Evolutionary conservation across 495 filamentous ascomycete species (phyloP).

Genomic region (Penicillium paxilli): DNA sequence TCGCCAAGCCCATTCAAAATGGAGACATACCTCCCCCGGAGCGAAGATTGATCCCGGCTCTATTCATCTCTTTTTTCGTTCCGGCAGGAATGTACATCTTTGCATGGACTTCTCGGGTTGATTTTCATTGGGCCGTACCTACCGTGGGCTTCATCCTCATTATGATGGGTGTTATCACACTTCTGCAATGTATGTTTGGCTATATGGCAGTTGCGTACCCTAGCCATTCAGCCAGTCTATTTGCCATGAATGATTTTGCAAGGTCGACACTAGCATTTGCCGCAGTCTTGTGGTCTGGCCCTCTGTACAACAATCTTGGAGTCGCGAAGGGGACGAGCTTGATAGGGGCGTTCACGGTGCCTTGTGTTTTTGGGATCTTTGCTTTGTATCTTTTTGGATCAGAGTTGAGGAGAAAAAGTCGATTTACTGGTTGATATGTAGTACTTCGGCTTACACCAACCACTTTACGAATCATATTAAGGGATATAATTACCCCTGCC

Average conservation of each 20-base stretch:
- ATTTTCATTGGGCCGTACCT: not conserved
- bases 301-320: not conserved
- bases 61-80: not conserved
- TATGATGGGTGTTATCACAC: not conserved
- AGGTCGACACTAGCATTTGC: not conserved
- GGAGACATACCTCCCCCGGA: not conserved
- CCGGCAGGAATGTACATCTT: not conserved
- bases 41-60: not conserved
- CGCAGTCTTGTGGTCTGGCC: not conserved
- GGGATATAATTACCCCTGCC: too few relatives aligned
- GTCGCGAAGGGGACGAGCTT: not conserved
- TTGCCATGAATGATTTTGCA: not conserved
- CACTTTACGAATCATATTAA: too few relatives aligned
- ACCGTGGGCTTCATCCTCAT: not conserved
- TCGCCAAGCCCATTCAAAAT: not conserved
- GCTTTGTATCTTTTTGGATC: not conserved
- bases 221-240: not conserved
- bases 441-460: too few relatives aligned
- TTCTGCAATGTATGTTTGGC: not conserved
- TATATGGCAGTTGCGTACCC: not conserved
- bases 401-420: too few relatives aligned
- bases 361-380: not conserved
- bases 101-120: not conserved
- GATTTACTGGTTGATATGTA: too few relatives aligned
- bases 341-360: not conserved